A percentile compares a stretch with the other conserved stretches of the same genome.
These are phyloP conservation scores for Malassezia psittaci DNA, from an alignment of 1,284 basidiomycete species.

Conservation along the genomic window DNA sequence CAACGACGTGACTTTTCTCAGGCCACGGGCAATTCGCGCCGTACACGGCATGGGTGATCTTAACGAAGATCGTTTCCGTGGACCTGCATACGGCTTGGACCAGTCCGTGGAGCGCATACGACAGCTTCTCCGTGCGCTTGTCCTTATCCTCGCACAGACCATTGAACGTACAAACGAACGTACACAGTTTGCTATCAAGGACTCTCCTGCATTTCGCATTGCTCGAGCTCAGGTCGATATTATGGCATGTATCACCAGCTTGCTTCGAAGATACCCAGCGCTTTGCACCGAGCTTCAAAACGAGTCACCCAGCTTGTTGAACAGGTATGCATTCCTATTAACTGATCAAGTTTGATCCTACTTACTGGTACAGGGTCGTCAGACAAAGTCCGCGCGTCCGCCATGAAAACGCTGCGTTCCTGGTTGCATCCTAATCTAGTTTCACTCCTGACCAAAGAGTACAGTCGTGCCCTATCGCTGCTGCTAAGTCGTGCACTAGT, in stretches of 20 bases:
- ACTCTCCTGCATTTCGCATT: neutral
- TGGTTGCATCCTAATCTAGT: neutral
- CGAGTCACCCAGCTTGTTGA: neutral
- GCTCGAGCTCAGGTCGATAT: neutral
- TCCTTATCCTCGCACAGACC: neutral
- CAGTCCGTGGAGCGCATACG: neutral
- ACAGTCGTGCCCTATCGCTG: neutral
- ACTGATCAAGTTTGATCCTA: constrained; percentile 1
- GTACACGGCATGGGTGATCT: constrained; percentile 13
- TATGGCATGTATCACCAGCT: neutral
- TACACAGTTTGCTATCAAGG: neutral
- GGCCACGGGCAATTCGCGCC: constrained; percentile 14
- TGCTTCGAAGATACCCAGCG: neutral
- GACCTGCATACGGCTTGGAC: constrained; percentile 20
- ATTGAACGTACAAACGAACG: neutral
- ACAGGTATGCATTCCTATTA: neutral
- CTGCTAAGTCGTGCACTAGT: constrained; percentile 1
- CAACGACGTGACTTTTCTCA: constrained; percentile 5
- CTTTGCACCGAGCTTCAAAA: neutral
- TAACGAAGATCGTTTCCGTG: constrained; percentile 16
- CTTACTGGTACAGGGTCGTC: neutral
- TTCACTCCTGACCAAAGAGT: neutral
- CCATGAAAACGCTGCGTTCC: constrained; percentile 4
- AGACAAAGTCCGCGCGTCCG: constrained; percentile 1
- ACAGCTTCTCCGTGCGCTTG: neutral